These are phyloP conservation scores for Cunninghamia lanceolata DNA, from an alignment of 75 land plant genomes.

Conservation along the genomic window DNA sequence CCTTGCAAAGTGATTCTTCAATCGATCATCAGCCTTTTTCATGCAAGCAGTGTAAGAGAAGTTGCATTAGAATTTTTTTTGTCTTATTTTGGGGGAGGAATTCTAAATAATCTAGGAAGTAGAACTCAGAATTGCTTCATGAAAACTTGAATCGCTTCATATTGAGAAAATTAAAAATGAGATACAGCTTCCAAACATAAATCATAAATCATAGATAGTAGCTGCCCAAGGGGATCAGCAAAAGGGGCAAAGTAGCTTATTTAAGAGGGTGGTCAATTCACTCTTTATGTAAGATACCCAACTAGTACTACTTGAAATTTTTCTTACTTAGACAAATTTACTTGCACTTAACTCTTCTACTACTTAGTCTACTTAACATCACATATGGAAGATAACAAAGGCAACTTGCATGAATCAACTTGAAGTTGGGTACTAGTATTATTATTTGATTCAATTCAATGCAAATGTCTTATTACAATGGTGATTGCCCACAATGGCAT, in stretches of 20 bases:
- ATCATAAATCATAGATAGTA: background rate
- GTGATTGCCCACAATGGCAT: too few species aligned
- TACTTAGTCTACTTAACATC: too few species aligned
- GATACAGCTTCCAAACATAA: background rate
- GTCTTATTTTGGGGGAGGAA: background rate
- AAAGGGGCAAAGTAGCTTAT: background rate
- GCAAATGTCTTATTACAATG: too few species aligned
- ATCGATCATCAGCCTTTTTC: background rate
- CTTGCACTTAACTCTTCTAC: too few species aligned
- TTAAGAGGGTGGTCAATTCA: background rate
- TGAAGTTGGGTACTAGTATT: too few species aligned
- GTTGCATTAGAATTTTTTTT: background rate
- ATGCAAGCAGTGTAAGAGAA: background rate
- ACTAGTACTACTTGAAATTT: too few species aligned
- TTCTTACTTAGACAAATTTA: too few species aligned
- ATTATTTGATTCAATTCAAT: too few species aligned
- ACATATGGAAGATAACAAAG: too few species aligned
- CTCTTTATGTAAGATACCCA: too few species aligned
- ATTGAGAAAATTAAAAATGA: background rate
- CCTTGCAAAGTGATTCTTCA: background rate
- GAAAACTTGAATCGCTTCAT: background rate
- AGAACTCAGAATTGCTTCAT: background rate
- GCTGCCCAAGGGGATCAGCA: background rate
- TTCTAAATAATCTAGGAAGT: background rate
- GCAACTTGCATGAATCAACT: too few species aligned